Evolutionary conservation across 2,329 filamentous ascomycete species (phyloP).

Genomic region (Neopestalotiopsis sp.): DNA sequence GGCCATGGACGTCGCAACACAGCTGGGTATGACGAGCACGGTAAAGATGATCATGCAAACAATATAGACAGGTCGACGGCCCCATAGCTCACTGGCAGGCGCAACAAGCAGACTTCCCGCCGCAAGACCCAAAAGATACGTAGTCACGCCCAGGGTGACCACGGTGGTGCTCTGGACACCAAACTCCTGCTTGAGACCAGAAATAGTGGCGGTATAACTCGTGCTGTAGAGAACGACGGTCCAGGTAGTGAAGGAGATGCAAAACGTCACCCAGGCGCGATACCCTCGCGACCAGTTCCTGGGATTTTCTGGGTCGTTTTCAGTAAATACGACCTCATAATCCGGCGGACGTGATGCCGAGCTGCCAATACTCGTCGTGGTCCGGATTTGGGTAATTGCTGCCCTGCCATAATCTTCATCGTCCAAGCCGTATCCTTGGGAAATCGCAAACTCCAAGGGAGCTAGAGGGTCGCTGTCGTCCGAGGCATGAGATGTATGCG

Average conservation of each 20-base stretch:
- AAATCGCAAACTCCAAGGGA: slow-evolving; percentile 32
- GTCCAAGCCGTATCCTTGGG: slow-evolving; percentile 28
- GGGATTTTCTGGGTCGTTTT: slow-evolving; percentile 68
- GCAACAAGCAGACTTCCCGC: slow-evolving; percentile 74
- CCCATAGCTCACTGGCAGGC: slow-evolving; percentile 74
- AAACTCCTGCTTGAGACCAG: slow-evolving; percentile 73
- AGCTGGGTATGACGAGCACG: slow-evolving; percentile 74
- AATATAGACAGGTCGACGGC: slow-evolving; percentile 72
- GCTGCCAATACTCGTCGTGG: slow-evolving; percentile 47
- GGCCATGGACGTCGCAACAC: slow-evolving; percentile 68
- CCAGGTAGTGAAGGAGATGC: slow-evolving; percentile 52
- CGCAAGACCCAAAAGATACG: slow-evolving; percentile 78
- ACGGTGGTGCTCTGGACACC: slow-evolving; percentile 59
- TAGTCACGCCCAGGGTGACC: slow-evolving; percentile 78
- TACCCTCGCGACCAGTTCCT: slow-evolving; percentile 66
- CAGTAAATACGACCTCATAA: slow-evolving; percentile 76
- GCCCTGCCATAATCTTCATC: slow-evolving; percentile 45
- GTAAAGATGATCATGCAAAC: slow-evolving; percentile 68
- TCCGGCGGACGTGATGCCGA: slow-evolving; percentile 54
- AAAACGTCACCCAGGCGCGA: slow-evolving; percentile 48
- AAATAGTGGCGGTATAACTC: slow-evolving; percentile 75
- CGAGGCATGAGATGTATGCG: slow-evolving; percentile 26
- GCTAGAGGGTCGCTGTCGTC: slow-evolving; percentile 31
- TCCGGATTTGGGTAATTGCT: slow-evolving; percentile 49
- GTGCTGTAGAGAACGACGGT: slow-evolving; percentile 75